Percentiles rank a stretch among this genome's conserved stretches.
These are phyloP conservation scores for Moricandia arvensis DNA, from an alignment of 345 rosid species.

Conservation along the genomic window DNA sequence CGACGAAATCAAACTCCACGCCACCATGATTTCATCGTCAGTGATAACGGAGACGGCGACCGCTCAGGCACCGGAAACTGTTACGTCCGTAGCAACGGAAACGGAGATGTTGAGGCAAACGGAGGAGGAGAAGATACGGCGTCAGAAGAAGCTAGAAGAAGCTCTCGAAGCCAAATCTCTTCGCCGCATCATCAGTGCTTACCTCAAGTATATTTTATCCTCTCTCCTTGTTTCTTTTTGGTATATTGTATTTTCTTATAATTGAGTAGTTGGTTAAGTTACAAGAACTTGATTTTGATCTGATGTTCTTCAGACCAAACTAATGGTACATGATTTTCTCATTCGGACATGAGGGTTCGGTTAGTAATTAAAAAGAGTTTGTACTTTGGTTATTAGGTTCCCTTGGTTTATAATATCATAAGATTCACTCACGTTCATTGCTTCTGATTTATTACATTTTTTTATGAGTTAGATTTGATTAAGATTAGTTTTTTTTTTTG, in stretches of 20 bases:
- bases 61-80: not conserved
- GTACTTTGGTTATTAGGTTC: not conserved
- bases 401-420: no score
- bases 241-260: no score
- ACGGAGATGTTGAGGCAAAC: conserved; percentile 23
- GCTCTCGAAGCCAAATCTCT: conserved; percentile 94
- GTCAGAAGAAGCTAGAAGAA: conserved; percentile 60
- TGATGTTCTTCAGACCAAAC: not conserved
- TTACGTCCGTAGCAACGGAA: not conserved
- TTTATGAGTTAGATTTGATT: no score
- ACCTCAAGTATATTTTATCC: conserved; percentile 61
- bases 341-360: not conserved
- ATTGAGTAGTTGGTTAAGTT: not conserved
- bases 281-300: not conserved
- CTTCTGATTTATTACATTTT: not conserved
- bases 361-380: no score
- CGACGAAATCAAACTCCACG: not conserved
- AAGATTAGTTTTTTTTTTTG: no score
- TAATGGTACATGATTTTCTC: not conserved
- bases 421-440: not conserved
- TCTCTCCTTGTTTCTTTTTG: not conserved
- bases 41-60: conserved; percentile 21
- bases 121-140: conserved; percentile 55
- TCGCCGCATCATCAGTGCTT: conserved; percentile 92
- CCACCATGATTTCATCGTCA: conserved; percentile 29